phyloP scores from a whole-genome alignment of 257 asterid species.

The Solanum clarkiae region DNA sequence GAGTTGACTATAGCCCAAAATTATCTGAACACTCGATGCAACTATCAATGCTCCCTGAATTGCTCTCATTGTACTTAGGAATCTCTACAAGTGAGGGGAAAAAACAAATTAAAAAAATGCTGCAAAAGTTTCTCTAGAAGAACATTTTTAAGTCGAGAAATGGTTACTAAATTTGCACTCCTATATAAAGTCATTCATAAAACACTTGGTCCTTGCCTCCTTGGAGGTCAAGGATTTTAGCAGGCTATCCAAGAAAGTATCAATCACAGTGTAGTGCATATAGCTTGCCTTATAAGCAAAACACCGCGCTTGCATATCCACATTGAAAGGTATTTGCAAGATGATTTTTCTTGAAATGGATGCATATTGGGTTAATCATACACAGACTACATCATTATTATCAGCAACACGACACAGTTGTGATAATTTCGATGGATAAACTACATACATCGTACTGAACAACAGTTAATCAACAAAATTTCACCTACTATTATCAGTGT shows the following conservation, averaged over 20 bases:
- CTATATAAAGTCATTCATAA: neutral
- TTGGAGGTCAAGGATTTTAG: neutral
- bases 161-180: neutral
- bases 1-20: slow-evolving; percentile 88
- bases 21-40: slow-evolving; percentile 94
- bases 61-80: slow-evolving; percentile 72
- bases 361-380: neutral
- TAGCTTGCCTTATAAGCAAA: neutral
- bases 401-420: neutral
- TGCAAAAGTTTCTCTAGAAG: neutral
- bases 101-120: neutral
- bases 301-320: neutral
- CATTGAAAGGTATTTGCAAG: neutral
- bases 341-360: neutral
- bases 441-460: neutral
- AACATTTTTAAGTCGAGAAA: neutral
- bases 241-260: neutral
- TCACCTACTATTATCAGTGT: neutral
- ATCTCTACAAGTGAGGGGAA: slow-evolving; percentile 40
- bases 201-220: neutral
- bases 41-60: slow-evolving; percentile 90
- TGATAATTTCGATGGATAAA: neutral
- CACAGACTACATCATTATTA: neutral
- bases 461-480: neutral
- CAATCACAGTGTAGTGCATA: neutral